A percentile compares a stretch with the other conserved stretches of the same genome.
Conservation (phyloP, 352 stramenopile genomes). For the Globisporangium lucens region DNA sequence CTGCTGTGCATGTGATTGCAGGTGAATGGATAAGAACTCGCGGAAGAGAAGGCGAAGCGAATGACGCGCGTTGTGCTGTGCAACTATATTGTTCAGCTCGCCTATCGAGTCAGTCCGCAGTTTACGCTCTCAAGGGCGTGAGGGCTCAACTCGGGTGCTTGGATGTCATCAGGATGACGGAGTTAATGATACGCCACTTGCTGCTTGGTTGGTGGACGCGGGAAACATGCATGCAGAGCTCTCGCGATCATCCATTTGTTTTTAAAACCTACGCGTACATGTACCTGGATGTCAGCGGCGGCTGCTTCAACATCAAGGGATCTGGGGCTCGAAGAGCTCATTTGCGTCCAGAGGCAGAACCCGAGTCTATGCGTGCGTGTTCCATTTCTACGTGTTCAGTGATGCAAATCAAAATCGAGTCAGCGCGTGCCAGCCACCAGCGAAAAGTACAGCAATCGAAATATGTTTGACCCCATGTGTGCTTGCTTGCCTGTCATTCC, state of each 20-base stretch:
- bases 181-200: not conserved
- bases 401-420: constrained; percentile 6
- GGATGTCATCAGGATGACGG: not conserved
- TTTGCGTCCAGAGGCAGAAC: not conserved
- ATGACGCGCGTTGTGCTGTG: not conserved
- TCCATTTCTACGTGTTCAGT: constrained; percentile 5
- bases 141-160: not conserved
- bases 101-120: not conserved
- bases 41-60: not conserved
- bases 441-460: not conserved
- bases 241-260: not conserved
- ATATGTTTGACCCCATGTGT: not conserved
- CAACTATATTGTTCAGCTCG: not conserved
- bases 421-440: not conserved
- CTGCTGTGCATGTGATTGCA: not conserved
- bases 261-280: not conserved
- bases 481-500: not conserved
- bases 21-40: not conserved
- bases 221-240: no score
- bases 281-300: not conserved
- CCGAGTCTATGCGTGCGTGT: constrained; percentile 7
- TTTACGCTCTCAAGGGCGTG: not conserved
- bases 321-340: not conserved
- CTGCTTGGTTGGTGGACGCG: not conserved
- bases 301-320: not conserved